Evolutionary conservation across 2,329 filamentous ascomycete species (phyloP).

Genomic region (Leptographium radiaticola): DNA sequence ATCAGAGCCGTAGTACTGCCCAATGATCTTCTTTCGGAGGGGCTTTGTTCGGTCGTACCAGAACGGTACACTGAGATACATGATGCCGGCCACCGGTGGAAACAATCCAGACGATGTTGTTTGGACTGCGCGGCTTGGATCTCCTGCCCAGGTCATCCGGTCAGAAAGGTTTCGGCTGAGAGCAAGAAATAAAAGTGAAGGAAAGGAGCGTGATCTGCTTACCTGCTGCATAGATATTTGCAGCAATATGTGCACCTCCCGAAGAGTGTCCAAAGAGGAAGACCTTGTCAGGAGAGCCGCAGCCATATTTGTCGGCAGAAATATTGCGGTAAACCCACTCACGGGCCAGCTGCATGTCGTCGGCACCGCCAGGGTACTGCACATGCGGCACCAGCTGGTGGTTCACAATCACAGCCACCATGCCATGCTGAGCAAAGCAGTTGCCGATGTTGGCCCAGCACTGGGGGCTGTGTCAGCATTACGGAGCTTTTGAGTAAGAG

Average conservation of each 20-base stretch:
- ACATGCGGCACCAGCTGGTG: conserved; percentile 1
- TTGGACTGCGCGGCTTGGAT: neutral
- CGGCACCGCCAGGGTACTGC: neutral
- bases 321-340: neutral
- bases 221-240: neutral
- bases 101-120: neutral
- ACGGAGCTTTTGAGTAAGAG: too few relatives aligned
- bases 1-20: neutral
- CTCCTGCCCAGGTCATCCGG: neutral
- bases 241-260: neutral
- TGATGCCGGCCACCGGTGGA: neutral
- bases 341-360: conserved; percentile 1
- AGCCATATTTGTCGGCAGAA: neutral
- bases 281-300: neutral
- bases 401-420: neutral
- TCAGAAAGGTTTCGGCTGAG: too few relatives aligned
- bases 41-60: conserved; percentile 1
- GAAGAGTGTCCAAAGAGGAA: neutral
- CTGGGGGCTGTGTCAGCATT: neutral
- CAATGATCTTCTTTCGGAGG: neutral
- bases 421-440: neutral
- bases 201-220: neutral
- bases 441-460: neutral
- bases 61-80: neutral
- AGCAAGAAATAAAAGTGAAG: too few relatives aligned